These are phyloP conservation scores for Orbilia quercus DNA, from an alignment of 2,329 filamentous ascomycete genomes.

Conservation along the genomic window DNA sequence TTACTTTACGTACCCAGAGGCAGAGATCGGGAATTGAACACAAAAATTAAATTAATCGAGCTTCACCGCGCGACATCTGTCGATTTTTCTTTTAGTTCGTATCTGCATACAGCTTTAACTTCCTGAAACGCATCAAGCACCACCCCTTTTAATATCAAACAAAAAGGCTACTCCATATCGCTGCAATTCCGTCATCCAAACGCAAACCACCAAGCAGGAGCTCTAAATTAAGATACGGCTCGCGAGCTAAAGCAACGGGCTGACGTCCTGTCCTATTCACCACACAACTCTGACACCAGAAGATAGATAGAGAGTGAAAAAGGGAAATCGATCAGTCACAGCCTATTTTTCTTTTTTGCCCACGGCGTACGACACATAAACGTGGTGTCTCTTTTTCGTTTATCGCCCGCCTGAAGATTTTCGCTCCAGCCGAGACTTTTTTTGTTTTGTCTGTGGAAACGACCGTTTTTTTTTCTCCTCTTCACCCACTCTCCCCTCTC, in stretches of 20 bases:
- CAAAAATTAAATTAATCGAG: not conserved
- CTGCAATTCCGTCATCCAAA: slow-evolving; percentile 55
- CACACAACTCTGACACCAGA: slow-evolving; percentile 5
- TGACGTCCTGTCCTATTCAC: slow-evolving; percentile 22
- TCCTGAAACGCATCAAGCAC: slow-evolving; percentile 53
- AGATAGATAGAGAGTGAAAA: too few species aligned
- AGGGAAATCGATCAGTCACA: slow-evolving; percentile 22
- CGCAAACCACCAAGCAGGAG: slow-evolving; percentile 33
- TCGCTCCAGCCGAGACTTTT: slow-evolving; percentile 15
- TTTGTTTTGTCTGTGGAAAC: slow-evolving; percentile 27
- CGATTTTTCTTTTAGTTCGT: slow-evolving; percentile 9
- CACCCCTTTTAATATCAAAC: slow-evolving; percentile 53
- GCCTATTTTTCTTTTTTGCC: slow-evolving; percentile 20
- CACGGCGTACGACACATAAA: slow-evolving; percentile 52
- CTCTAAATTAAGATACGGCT: slow-evolving; percentile 55
- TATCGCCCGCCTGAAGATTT: slow-evolving; percentile 38
- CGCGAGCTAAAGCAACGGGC: slow-evolving; percentile 6
- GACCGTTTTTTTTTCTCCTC: slow-evolving; percentile 3
- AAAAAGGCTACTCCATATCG: slow-evolving; percentile 39
- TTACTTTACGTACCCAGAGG: too few species aligned
- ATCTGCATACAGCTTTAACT: slow-evolving; percentile 43
- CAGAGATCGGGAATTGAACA: too few species aligned
- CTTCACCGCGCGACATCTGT: slow-evolving; percentile 11
- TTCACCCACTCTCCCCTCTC: too few species aligned
- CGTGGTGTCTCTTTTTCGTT: slow-evolving; percentile 48